Base-by-base conservation (phyloP, 2,329 filamentous ascomycete genomes). In the Coniochaeta prunicola region DNA sequence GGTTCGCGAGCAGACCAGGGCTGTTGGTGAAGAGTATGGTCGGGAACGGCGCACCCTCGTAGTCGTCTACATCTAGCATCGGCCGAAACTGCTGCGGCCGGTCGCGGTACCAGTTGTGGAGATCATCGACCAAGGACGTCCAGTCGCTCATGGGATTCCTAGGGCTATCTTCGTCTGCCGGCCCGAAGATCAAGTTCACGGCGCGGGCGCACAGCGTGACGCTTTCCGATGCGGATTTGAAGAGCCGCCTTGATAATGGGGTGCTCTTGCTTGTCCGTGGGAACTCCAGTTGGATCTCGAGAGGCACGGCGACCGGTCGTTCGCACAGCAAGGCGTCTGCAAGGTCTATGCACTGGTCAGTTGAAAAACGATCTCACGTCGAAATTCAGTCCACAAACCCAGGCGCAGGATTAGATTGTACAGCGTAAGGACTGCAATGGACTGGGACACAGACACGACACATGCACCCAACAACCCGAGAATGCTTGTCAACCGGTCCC, bases 1-100 rank as follows among this genome's bases (percentile, higher is more conserved):
- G 81, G 56, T 81, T 84, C 0, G 77, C 77, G 0, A 81, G 83
- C 24, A 84, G 84, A 3, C 78, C 81, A 1, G 80, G 77, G 73
- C 76, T 80, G 59, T 81, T 77, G 1, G 76, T 67, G 64, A 80
- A 85, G 1, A 84, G 72, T 1, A 83, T 76, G 48, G 78, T 72
- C 0, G 80, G 80, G 59, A 82, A 84, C 1, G 77, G 77, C 9
- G 24, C 13, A 9, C 8, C 19, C 2, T 13, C 24, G 6, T 4
- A 7, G 45, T 28, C 21, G 72, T 66, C 63, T 57, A 61, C 62
- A 58, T 62, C 34, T 19, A 28, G 21, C 36, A 62, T 59, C 19
- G 57, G 50, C n/a, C 19, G 45, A 26, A 58, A 19, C 26, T 58
- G 21, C 21, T 30, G 10, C 1, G 33, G 57, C 33, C 56, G 40